phyloP scores from a whole-genome alignment of 805 yeast genomes.

The Candida ortonii region DNA sequence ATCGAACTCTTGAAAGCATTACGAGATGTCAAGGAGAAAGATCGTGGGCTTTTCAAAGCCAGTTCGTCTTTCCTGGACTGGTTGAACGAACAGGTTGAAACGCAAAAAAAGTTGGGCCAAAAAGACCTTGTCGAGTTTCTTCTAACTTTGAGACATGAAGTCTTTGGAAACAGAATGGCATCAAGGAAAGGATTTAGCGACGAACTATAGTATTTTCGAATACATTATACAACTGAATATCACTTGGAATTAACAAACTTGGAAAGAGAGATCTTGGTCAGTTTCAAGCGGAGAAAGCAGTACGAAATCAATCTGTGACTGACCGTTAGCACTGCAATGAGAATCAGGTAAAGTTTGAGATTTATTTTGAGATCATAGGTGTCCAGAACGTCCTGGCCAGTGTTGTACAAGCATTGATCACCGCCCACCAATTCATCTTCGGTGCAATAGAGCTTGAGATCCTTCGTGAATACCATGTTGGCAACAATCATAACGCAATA shows the following conservation, averaged over 20 bases:
- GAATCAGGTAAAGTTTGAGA: slow-evolving; percentile 37
- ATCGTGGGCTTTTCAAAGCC: slow-evolving; percentile 33
- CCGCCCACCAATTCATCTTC: slow-evolving; percentile 26
- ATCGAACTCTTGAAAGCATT: slow-evolving; percentile 40
- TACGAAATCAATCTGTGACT: slow-evolving; percentile 42
- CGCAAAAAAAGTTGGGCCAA: slow-evolving; percentile 20
- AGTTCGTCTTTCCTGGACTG: slow-evolving; percentile 54
- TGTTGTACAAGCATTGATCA: slow-evolving; percentile 44
- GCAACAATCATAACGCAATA: slow-evolving; percentile 62
- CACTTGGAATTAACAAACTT: slow-evolving; percentile 5
- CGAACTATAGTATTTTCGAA: slow-evolving; percentile 35
- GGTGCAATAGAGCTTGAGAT: slow-evolving; percentile 49
- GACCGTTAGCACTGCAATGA: slow-evolving; percentile 39
- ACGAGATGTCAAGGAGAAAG: slow-evolving; percentile 31
- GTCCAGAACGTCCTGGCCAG: slow-evolving; percentile 57
- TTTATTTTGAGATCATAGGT: slow-evolving; percentile 44
- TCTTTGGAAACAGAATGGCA: slow-evolving; percentile 78
- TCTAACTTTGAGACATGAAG: slow-evolving; percentile 47
- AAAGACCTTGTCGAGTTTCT: slow-evolving; percentile 29
- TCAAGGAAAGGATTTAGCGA: slow-evolving; percentile 57
- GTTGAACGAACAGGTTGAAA: slow-evolving; percentile 50
- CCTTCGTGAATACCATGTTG: slow-evolving; percentile 54
- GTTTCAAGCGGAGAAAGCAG: slow-evolving; percentile 22
- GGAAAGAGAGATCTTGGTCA: slow-evolving; percentile 21
- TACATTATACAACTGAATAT: neutral